These are phyloP conservation scores for Candida ulmi DNA, from an alignment of 805 yeast species.

Conservation along the genomic window DNA sequence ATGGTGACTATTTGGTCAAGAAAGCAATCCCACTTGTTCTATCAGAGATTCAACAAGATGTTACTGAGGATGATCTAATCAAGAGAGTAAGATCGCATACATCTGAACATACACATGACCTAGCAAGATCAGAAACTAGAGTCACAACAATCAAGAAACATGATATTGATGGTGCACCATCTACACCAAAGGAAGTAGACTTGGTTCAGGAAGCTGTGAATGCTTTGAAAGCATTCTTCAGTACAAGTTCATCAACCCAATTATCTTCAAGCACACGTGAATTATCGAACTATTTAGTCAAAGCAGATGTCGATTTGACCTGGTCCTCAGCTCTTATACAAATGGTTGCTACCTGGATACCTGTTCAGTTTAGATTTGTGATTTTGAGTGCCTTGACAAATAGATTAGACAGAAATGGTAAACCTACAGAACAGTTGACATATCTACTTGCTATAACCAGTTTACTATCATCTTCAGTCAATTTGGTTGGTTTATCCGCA, in stretches of 20 bases:
- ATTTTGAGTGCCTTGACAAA: conserved; percentile 45
- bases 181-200: conserved; percentile 14
- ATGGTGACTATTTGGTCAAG: conserved; percentile 9
- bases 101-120: conserved; percentile 16
- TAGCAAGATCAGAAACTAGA: conserved; percentile 18
- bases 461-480: conserved; percentile 69
- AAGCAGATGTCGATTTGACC: conserved; percentile 24
- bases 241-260: conserved; percentile 57
- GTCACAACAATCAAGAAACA: conserved; percentile 1
- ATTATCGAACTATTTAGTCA: conserved; percentile 40
- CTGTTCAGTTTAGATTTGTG: conserved; percentile 69
- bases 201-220: conserved; percentile 27
- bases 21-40: conserved; percentile 15
- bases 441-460: conserved; percentile 45
- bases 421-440: conserved; percentile 20
- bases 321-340: conserved; percentile 61
- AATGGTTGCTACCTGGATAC: conserved; percentile 69
- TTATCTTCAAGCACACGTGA: conserved; percentile 51
- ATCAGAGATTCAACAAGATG: conserved; percentile 12
- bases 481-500: conserved; percentile 82
- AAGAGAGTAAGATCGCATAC: conserved; percentile 13
- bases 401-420: conserved; percentile 21
- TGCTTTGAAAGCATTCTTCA: conserved; percentile 56
- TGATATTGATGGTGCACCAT: not conserved
- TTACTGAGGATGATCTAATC: conserved; percentile 21